Conservation (phyloP, 768 basidiomycete genomes). For the Termitomyces sp. region DNA sequence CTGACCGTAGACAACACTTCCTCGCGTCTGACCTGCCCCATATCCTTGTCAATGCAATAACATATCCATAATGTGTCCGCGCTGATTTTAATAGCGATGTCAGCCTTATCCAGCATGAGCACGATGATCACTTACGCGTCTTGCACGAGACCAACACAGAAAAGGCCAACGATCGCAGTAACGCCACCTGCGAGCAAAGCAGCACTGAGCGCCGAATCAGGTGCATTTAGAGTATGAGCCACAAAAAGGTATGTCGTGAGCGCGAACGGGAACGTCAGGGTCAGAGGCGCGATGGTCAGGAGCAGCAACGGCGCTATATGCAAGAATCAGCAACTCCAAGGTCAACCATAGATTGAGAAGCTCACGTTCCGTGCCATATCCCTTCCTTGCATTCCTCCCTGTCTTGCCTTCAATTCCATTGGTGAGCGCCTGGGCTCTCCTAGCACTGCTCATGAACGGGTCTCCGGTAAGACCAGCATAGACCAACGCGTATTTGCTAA, state of each 20-base stretch:
- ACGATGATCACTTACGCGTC: constrained; percentile 44
- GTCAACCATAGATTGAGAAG: constrained; percentile 3
- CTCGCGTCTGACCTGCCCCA: constrained; percentile 34
- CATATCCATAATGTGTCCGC: constrained; percentile 46
- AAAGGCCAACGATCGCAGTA: constrained; percentile 77
- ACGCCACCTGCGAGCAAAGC: constrained; percentile 75
- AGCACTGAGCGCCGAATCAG: constrained; percentile 70
- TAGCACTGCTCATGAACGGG: constrained; percentile 56
- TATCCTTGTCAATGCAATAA: constrained; percentile 47
- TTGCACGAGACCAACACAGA: constrained; percentile 77
- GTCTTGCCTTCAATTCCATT: constrained; percentile 26
- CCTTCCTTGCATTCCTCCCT: constrained; percentile 37
- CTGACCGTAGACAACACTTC: constrained; percentile 40
- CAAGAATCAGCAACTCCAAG: background rate
- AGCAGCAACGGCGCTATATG: constrained; percentile 59
- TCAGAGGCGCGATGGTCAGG: constrained; percentile 73
- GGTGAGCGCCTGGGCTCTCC: constrained; percentile 45
- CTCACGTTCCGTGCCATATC: constrained; percentile 60
- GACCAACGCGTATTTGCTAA: constrained; percentile 60
- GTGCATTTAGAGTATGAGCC: constrained; percentile 72
- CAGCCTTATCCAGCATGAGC: background rate
- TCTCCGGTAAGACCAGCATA: constrained; percentile 78
- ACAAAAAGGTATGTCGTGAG: constrained; percentile 84
- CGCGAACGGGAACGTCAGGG: constrained; percentile 78
- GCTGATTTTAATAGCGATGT: constrained; percentile 20